phyloP scores from a whole-genome alignment of 2,329 filamentous ascomycete species.

The Penicillium sp. region DNA sequence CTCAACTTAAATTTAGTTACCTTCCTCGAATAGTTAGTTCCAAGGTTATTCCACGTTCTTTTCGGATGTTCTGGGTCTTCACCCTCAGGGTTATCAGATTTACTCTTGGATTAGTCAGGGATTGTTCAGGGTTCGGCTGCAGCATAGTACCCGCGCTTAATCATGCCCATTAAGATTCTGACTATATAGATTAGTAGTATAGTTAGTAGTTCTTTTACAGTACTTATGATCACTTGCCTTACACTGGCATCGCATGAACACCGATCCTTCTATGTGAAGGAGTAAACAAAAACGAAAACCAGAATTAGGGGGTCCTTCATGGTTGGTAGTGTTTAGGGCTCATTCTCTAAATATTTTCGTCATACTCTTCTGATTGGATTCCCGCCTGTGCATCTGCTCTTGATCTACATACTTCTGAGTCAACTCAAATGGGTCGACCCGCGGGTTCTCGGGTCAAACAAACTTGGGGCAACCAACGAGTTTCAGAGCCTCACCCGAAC shows the following conservation, averaged over 20 bases:
- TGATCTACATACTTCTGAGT: too few relatives aligned
- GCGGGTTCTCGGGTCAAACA: too few relatives aligned
- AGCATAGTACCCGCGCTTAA: neutral
- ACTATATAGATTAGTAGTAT: neutral
- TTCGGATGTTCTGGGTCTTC: neutral
- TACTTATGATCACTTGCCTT: too few relatives aligned
- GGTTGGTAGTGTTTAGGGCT: neutral
- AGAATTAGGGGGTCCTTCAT: neutral
- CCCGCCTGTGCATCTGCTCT: too few relatives aligned
- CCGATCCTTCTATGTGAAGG: neutral
- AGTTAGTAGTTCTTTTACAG: too few relatives aligned
- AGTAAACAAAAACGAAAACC: neutral
- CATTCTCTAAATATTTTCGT: neutral
- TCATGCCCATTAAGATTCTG: neutral
- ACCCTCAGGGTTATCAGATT: neutral
- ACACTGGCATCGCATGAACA: too few relatives aligned
- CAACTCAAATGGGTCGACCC: too few relatives aligned
- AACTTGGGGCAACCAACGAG: too few relatives aligned
- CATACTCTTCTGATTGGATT: neutral
- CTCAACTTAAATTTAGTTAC: too few relatives aligned
- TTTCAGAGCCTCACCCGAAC: too few relatives aligned
- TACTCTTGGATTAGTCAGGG: neutral
- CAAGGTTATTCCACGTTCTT: neutral
- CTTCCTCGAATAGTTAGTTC: neutral
- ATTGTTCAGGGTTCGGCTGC: too few relatives aligned